Base-by-base conservation (phyloP, 2,329 filamentous ascomycete genomes). In the Colletotrichum nymphaeae region DNA sequence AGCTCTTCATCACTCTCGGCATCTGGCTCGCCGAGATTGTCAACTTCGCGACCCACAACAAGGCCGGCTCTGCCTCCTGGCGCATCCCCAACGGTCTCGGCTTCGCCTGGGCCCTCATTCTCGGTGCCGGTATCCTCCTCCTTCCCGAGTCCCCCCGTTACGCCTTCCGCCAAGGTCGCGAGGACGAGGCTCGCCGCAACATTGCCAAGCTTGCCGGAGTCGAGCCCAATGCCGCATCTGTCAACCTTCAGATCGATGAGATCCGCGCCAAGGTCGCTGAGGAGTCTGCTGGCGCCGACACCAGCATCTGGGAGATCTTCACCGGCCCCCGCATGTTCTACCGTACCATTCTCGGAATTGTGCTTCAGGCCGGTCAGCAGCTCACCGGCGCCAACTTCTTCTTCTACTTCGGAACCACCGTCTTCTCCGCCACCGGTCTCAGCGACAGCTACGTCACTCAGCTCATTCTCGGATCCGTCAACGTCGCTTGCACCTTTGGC, bases 301-400 rank as follows among this genome's bases (percentile, higher is more conserved):
- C 86, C 42, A 83, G 81, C 30, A 86, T 85, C 82, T 79, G 85
- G 73, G 92, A 93, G 77, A 90, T 93, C 79, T 93, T 93, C 78
- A 93, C 91, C 22, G 92, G 88, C 2, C 91, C 91, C 12, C 86
- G 89, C 28, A 93, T 93, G 89, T 76, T 89, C 6, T 91, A 93
- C 80, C 88, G 92, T 30, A 92, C 90, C 0, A 59, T 90, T 0
- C 85, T 93, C 0, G 92, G 92, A 52, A 88, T 93, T 46, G 79
- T 85, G 4, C 86, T 94, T 2, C 90, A 93, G 80, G 88, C 90
- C 55, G 88, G 91, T 5, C 91, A 93, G 80, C 92, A 94, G 78
- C 84, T 94, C 2, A 93, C 91, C 1, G 92, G 92, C 37, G 90
- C 89, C 72, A 92, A 92, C 82, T 93, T 90, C 82, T 92, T 91